Percentiles rank a stretch among this genome's conserved stretches.
Conservation (phyloP, 768 basidiomycete genomes). For the Sarcodon sp. region DNA sequence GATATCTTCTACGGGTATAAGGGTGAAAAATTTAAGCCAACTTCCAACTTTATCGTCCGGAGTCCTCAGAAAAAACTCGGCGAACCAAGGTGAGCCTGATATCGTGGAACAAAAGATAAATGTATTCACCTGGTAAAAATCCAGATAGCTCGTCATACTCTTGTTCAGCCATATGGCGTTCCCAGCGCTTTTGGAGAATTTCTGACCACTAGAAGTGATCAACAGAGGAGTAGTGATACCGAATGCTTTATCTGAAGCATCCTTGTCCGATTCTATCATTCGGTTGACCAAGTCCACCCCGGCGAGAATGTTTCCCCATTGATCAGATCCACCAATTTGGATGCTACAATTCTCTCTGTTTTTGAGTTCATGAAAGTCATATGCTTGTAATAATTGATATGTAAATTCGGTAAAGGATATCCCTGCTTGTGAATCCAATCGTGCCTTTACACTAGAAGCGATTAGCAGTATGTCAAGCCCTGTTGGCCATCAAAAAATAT, state of each 20-base stretch:
- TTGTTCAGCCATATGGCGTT: constrained; percentile 90
- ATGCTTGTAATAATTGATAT: constrained; percentile 94
- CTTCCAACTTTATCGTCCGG: constrained; percentile 69
- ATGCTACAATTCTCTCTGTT: constrained; percentile 56
- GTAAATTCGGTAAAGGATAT: constrained; percentile 99
- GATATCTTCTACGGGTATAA: constrained; percentile 51
- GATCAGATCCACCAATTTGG: constrained; percentile 94
- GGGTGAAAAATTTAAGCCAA: constrained; percentile 75
- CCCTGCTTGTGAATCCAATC: constrained; percentile 68
- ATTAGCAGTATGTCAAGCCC: neutral
- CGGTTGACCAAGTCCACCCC: constrained; percentile 85
- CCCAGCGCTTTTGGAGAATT: constrained; percentile 95
- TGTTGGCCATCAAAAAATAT: neutral
- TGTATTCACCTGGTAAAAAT: constrained; percentile 79
- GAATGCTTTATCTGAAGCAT: constrained; percentile 31
- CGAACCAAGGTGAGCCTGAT: neutral
- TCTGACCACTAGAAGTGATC: constrained; percentile 80
- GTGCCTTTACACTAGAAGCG: constrained; percentile 57
- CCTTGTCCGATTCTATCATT: constrained; percentile 13
- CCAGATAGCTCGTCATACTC: constrained; percentile 69
- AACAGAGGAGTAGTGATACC: constrained; percentile 92
- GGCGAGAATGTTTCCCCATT: constrained; percentile 96
- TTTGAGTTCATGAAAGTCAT: constrained; percentile 81
- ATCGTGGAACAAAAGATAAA: neutral
- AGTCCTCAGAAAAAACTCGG: constrained; percentile 81